Evolutionary conservation across 2,329 filamentous ascomycete species (phyloP), one percentile per base, ranked within the genome.

Genomic region (Claviceps digitariae): DNA sequence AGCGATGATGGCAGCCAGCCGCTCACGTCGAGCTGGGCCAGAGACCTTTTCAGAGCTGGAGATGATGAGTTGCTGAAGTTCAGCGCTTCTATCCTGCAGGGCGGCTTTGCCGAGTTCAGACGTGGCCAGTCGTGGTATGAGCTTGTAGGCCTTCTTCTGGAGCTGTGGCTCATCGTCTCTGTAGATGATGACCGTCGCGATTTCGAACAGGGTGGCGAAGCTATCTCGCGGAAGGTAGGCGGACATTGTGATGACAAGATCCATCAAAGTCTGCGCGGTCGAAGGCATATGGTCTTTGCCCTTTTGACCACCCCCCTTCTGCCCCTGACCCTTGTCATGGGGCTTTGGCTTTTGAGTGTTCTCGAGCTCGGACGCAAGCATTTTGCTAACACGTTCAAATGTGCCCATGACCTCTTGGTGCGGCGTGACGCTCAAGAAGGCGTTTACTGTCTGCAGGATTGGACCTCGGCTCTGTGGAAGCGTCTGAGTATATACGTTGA

Each of bases 61-160:
- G 29, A 97, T 70, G 40, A 98, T 74, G 49, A 98, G 75, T n/a
- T 79, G 70, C 68, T 96, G 91, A 21, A 98, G 74, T 63, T 96
- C 90, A 0, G 69, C 68, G 59, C 81, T 88, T 52, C 90, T 82
- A 63, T 90, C 84, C 57, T 77, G 69, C 2, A 98, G 77, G 3
- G 91, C 90, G n/a, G 74, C 71, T 59, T 79, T 81, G 47, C 93
- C 93, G 49, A 78, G 79, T 36, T 87, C 81, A 1, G 90, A 95
- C 58, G 87, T 85, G 1, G 87, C 85, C 43, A 98, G 79, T 52
- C 93, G 84, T 3, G 93, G 91, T 50, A 98, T 94, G 51, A 98
- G 79, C 74, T 97, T 97, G 75, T 98, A 98, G 0, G 93, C 91
- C 72, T 98, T 98, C 80, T 98, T 98, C 68, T 97, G 91, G 38